Percentiles rank a stretch among this genome's conserved stretches.
These are phyloP conservation scores for Mycena indigotica DNA, from an alignment of 768 basidiomycete species.

Conservation along the genomic window DNA sequence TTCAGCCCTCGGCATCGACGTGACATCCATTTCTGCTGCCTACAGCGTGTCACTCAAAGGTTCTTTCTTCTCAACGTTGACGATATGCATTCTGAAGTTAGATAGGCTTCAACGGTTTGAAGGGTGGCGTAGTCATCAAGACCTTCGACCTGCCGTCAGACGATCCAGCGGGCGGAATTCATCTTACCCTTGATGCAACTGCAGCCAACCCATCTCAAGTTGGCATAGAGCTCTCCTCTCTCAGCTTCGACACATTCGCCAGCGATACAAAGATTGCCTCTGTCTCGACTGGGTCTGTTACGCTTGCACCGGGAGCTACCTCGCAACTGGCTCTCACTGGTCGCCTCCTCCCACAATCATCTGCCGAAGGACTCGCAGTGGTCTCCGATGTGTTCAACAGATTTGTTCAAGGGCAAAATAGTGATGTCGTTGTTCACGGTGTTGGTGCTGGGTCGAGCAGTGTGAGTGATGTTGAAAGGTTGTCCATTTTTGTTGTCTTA, in stretches of 20 bases:
- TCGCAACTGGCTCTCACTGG: slow-evolving; percentile 58
- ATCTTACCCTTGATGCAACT: slow-evolving; percentile 62
- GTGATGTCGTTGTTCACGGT: slow-evolving; percentile 59
- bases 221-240: slow-evolving; percentile 61
- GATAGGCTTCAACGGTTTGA: slow-evolving; percentile 61
- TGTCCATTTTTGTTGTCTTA: slow-evolving; percentile 10
- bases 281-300: slow-evolving; percentile 51
- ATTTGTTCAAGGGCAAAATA: slow-evolving; percentile 69
- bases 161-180: slow-evolving; percentile 72
- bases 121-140: slow-evolving; percentile 61
- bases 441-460: slow-evolving; percentile 57
- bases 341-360: slow-evolving; percentile 63
- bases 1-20: slow-evolving; percentile 59
- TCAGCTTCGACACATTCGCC: slow-evolving; percentile 63
- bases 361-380: slow-evolving; percentile 50
- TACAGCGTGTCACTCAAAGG: slow-evolving; percentile 63
- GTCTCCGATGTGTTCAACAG: slow-evolving; percentile 72
- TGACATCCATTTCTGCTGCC: slow-evolving; percentile 55
- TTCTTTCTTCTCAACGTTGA: neutral
- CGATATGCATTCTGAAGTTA: neutral
- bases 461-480: slow-evolving; percentile 36
- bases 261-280: slow-evolving; percentile 59
- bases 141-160: slow-evolving; percentile 71
- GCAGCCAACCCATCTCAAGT: slow-evolving; percentile 74
- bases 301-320: slow-evolving; percentile 54